phyloP scores from a whole-genome alignment of 805 yeast genomes.

The Candida nitratophila region DNA sequence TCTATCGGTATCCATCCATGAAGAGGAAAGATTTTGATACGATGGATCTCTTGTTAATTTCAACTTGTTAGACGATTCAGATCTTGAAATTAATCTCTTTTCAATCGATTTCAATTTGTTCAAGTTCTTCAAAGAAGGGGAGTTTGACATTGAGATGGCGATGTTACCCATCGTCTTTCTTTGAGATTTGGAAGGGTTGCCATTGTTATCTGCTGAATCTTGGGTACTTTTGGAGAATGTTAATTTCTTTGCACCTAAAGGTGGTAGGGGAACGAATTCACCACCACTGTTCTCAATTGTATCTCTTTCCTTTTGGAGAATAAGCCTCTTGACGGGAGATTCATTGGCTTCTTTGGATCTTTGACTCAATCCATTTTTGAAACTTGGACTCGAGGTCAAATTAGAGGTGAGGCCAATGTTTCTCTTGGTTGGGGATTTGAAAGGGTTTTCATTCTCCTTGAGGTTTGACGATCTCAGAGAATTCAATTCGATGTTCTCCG shows the following conservation, averaged over 20 bases:
- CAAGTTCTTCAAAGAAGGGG: constrained; percentile 29
- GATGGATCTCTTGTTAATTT: constrained; percentile 8
- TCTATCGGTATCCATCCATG: constrained; percentile 24
- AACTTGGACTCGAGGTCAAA: neutral
- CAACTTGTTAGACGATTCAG: constrained; percentile 12
- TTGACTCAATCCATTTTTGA: neutral
- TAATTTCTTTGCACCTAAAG: neutral
- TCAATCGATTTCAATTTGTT: constrained; percentile 25
- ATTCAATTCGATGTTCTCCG: neutral
- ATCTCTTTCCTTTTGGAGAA: constrained; percentile 26
- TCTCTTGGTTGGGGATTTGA: constrained; percentile 7
- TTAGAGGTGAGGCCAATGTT: neutral
- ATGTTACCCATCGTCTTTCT: constrained; percentile 24
- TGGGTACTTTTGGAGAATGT: neutral
- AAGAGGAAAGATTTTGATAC: constrained; percentile 5
- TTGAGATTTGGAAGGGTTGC: neutral
- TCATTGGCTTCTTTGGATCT: neutral
- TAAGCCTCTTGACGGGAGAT: constrained; percentile 27
- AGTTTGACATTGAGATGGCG: constrained; percentile 25
- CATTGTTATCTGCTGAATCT: constrained; percentile 2
- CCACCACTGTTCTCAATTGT: constrained; percentile 19
- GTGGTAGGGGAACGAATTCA: constrained; percentile 19
- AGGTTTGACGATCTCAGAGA: constrained; percentile 4
- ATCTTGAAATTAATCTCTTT: constrained; percentile 12
- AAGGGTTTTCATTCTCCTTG: constrained; percentile 21